Evolutionary conservation across 2,329 filamentous ascomycete genomes (phyloP), one percentile per base, ranked within the genome.

Genomic region (Colletotrichum shisoi): DNA sequence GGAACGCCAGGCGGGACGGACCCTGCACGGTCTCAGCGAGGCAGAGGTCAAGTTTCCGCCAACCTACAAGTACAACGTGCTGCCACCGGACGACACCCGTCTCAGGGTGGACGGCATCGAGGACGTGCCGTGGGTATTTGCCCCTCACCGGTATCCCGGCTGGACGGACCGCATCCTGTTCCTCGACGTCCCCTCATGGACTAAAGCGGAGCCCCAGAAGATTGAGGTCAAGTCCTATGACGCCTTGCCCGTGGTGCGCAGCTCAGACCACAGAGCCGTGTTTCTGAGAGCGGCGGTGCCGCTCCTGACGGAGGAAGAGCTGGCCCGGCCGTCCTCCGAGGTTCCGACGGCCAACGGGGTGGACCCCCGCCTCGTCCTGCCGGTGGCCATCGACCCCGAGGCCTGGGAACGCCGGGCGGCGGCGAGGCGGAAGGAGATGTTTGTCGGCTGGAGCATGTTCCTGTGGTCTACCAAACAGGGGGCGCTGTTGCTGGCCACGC

Each of bases 81-180:
- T 83, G 64, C 79, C 77, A 1, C 74, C 72, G 19, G 69, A 71
- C 12, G 74, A 75, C 15, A 74, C 73, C 17, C 56, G 57, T 31
- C 49, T 57, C 27, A 27, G 39, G 12, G 62, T 68, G 8, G 64
- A 72, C n/a, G 73, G 70, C 6, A 72, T 72, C 0, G 71, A 70
- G 2, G 74, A 75, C 21, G 78, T 84, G 4, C 79, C 81, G 12
- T 94, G 91, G 89, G 79, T 82, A 39, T 97, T 93, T 86, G 91
- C 93, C 8, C 82, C 83, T 64, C 91, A 96, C 76, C 89, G 95
- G 52, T 96, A 92, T 84, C 94, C 95, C 1, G 89, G 90, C 73
- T 98, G 94, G 95, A 97, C 93, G 73, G 95, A 98, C 77, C 88
- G 95, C 3, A 89, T 98, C 21, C 81, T 98, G 21, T 98, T 89